Conservation (phyloP, 768 basidiomycete genomes). For the Leucosporidium scottii region DNA sequence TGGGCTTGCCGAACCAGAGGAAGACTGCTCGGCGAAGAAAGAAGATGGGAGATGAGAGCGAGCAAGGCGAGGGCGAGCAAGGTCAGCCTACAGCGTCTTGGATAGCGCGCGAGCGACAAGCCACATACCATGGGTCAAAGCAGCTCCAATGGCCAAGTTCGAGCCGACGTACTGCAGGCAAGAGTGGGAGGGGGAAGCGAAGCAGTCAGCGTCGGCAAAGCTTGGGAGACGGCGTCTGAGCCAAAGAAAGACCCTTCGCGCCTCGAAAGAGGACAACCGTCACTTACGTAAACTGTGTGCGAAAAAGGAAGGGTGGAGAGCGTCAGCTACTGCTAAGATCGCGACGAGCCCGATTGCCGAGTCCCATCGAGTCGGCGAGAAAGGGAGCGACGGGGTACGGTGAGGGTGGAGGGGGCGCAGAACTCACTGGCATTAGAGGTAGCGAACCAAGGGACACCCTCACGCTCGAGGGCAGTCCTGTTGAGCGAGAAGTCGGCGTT, state of each 20-base stretch:
- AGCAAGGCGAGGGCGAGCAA: not conserved
- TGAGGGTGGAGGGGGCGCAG: not conserved
- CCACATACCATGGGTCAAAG: slow-evolving; percentile 28
- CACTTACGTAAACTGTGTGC: too few species aligned
- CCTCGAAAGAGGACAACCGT: too few species aligned
- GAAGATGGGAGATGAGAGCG: not conserved
- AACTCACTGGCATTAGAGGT: slow-evolving; percentile 26
- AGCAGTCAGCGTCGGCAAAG: too few species aligned
- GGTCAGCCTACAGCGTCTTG: not conserved
- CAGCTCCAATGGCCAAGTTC: slow-evolving; percentile 26
- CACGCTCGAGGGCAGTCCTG: slow-evolving; percentile 29
- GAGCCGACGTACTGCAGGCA: slow-evolving; percentile 17
- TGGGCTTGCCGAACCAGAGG: slow-evolving; percentile 17
- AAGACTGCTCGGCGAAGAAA: not conserved
- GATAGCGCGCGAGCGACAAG: not conserved
- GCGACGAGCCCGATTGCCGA: slow-evolving; percentile 7
- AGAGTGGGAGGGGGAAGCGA: too few species aligned
- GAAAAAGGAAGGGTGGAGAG: too few species aligned
- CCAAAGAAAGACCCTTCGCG: too few species aligned
- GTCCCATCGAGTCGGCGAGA: too few species aligned
- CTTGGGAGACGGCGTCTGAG: too few species aligned
- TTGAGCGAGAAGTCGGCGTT: slow-evolving; percentile 35
- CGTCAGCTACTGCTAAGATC: too few species aligned
- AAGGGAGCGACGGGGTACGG: too few species aligned
- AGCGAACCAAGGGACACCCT: slow-evolving; percentile 23